Evolutionary conservation across 768 basidiomycete species (phyloP), one percentile per base, ranked within the genome.

Genomic region (Trametes sanguinea): DNA sequence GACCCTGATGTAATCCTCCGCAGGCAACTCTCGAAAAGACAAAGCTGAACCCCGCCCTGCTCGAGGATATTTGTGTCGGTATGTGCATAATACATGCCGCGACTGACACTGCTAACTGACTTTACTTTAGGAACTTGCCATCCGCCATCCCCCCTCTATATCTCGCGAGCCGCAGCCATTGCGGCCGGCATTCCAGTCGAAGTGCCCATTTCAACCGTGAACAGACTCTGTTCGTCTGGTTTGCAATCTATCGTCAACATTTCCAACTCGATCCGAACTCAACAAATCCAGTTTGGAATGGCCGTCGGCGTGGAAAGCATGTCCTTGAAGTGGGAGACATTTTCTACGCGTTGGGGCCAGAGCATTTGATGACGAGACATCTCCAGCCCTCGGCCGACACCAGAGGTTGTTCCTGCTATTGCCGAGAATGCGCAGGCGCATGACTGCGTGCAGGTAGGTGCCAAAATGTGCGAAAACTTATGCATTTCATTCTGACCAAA

Each of bases 161-260:
- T 92, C 45, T 94, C 94, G 8, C 81, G 94, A 35, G 91, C 93
- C 48, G 93, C 94, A 32, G 91, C 92, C 4, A 80, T 96, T 44
- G 86, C 91, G 37, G 93, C 94, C 30, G 95, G 94, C 11, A 90
- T 97, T 65, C 96, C 95, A 2, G 81, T 88, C 57, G 78, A 87
- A 64, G 88, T 94, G 13, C 90, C 95, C n/a, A 83, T 98, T 64
- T 90, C 90, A 22, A 89, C 91, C 10, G 86, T 98, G 56, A 99
- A 99, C 75, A 81, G 96, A 59, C 83, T 98, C 52, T 99, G 96
- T 75, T 92, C 94, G 2, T 95, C 94, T 0, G 95, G 95, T 27
- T 80, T 98, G 51, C 93, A 95, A 84, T 89, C 96, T n/a, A 88
- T 98, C 63, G 86, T 92, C 61, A 86, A 81, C 71, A 90, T 98